Conservation (phyloP, 768 basidiomycete species). For the Hypsizygus marmoreus region DNA sequence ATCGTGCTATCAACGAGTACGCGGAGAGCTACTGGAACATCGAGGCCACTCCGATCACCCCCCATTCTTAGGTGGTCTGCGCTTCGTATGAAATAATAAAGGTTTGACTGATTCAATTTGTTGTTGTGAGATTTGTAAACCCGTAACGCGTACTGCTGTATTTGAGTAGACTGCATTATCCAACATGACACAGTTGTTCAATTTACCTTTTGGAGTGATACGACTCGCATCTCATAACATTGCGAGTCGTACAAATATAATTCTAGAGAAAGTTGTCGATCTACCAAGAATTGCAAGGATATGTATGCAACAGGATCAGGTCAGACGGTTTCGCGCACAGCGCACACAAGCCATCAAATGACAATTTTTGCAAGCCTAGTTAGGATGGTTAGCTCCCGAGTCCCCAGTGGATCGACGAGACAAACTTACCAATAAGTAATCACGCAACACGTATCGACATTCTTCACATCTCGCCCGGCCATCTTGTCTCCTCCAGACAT, state of each 20-base stretch:
- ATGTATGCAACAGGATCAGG: no score
- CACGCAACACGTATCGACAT: constrained; percentile 29
- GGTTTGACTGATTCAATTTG: no score
- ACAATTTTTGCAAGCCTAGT: constrained; percentile 37
- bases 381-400: constrained; percentile 35
- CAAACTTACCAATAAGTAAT: constrained; percentile 14
- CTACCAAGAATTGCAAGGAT: no score
- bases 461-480: constrained; percentile 47
- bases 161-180: no score
- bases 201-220: no score
- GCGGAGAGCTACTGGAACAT: constrained; percentile 88
- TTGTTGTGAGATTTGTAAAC: no score
- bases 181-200: no score
- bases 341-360: constrained; percentile 38
- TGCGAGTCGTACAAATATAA: no score
- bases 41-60: constrained; percentile 42
- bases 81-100: not conserved
- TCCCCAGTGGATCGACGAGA: constrained; percentile 36
- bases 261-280: no score
- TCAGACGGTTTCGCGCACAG: constrained; percentile 40
- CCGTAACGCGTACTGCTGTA: no score
- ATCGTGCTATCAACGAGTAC: constrained; percentile 90
- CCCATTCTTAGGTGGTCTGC: constrained; percentile 5
- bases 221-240: no score
- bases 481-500: constrained; percentile 43